These are phyloP conservation scores for Rhytidiadelphus loreus DNA, from an alignment of 225 moss, liverwort and hornwort species.

Conservation along the genomic window DNA sequence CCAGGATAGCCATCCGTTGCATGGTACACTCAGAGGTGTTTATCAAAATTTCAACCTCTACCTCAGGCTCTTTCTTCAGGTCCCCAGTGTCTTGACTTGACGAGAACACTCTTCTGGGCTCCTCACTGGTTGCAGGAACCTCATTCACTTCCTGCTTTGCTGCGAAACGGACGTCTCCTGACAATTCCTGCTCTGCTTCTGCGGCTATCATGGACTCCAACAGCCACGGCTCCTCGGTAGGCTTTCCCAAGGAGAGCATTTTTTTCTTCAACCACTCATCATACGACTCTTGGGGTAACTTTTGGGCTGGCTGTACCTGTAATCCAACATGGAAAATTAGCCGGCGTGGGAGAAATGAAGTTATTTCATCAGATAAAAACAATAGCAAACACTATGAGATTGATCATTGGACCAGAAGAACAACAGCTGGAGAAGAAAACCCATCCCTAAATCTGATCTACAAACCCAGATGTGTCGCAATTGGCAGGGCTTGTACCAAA, in stretches of 20 bases:
- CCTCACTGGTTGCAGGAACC: slow-evolving; percentile 13
- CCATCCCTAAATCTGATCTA: background rate
- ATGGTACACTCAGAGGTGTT: slow-evolving; percentile 96
- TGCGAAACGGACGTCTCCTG: background rate
- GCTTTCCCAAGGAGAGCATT: slow-evolving; percentile 47
- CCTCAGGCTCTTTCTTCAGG: slow-evolving; percentile 35
- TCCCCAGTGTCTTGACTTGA: slow-evolving; percentile 13
- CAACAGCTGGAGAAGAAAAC: background rate
- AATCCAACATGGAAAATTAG: slow-evolving; percentile 3
- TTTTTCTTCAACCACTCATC: slow-evolving; percentile 63
- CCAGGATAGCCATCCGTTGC: slow-evolving; percentile 98
- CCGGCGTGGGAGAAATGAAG: background rate
- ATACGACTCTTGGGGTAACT: background rate
- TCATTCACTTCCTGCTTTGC: slow-evolving; percentile 17
- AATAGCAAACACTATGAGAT: background rate
- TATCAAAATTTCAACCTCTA: slow-evolving; percentile 88
- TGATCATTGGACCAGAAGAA: background rate
- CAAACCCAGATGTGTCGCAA: background rate
- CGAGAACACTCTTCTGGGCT: slow-evolving; percentile 2
- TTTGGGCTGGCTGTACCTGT: slow-evolving; percentile 8
- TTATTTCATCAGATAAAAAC: background rate
- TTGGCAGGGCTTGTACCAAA: background rate
- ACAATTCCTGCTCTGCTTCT: slow-evolving; percentile 25
- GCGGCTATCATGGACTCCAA: slow-evolving; percentile 70
- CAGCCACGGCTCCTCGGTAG: slow-evolving; percentile 90